phyloP scores from a whole-genome alignment of 2,329 filamentous ascomycete genomes.

The Fusarium coicis region DNA sequence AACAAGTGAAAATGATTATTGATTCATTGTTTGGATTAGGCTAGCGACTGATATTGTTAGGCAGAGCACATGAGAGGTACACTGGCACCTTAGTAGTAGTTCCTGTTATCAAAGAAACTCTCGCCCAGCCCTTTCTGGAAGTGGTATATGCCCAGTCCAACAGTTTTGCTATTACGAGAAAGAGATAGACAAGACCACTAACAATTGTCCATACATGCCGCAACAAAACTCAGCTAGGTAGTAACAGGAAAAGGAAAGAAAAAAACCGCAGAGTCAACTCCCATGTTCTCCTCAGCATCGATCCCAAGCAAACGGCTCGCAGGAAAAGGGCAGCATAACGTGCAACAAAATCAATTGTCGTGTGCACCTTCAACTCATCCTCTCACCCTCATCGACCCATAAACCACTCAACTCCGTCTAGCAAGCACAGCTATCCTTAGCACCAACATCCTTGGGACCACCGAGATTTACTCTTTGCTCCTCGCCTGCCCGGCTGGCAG shows the following conservation, averaged over 20 bases:
- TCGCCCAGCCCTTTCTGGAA: not conserved
- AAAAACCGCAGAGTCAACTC: conserved; percentile 42
- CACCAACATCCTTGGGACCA: conserved; percentile 75
- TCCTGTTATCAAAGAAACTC: not conserved
- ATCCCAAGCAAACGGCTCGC: conserved; percentile 43
- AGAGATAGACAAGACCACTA: conserved; percentile 1
- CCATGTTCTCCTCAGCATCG: conserved; percentile 44
- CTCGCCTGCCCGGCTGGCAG: conserved; percentile 69
- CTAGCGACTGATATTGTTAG: not conserved
- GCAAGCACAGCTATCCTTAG: conserved; percentile 93
- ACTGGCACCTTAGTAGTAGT: not conserved
- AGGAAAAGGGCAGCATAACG: conserved; percentile 43
- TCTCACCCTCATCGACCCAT: conserved; percentile 15
- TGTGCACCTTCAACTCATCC: conserved; percentile 21
- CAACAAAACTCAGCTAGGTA: conserved; percentile 36
- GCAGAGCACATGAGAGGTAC: not conserved
- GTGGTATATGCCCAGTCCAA: not conserved
- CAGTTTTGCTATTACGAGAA: not conserved
- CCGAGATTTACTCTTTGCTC: conserved; percentile 86
- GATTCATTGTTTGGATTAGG: not conserved
- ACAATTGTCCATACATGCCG: conserved; percentile 22
- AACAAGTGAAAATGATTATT: not conserved
- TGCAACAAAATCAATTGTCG: conserved; percentile 40
- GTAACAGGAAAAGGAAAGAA: conserved; percentile 27
- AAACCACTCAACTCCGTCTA: conserved; percentile 51